Evolutionary conservation across 2,329 filamentous ascomycete species (phyloP), one percentile per base, ranked within the genome.

Genomic region (Chaetomiaceae sp.): DNA sequence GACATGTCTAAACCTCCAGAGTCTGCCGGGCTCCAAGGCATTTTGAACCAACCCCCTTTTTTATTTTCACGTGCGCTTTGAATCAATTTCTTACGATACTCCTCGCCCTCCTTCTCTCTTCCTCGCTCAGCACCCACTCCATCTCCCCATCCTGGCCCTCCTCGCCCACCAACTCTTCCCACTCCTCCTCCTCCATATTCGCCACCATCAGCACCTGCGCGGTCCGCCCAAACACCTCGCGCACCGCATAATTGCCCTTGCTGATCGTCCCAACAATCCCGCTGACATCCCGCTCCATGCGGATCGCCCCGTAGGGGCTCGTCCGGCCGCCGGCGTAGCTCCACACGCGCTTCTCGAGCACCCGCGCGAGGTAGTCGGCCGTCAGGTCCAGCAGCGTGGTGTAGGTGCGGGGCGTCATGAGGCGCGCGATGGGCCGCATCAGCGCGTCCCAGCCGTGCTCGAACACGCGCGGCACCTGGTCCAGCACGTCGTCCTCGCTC

Each of bases 121-220:
- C 89, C 37, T 78, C 77, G 54, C 78, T 85, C 58, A 91, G 63
- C 41, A 85, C 79, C 87, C 87, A 90, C 46, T 79, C 76, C 65
- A 94, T 82, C 10, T 81, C 86, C 45, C 81, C 84, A 11, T 84
- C 71, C 32, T 30, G 21, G 14, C 73, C 76, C 29, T 75, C 70
- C 36, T 77, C 71, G 6, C 69, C 65, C 34, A 71, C 67, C 34
- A 91, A 70, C 69, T 94, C 90, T 43, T 92, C 88, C 88, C 90
- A 96, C 70, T 96, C 92, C 53, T 96, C 91, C 30, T 94, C 89
- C 67, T 96, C 91, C 90, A 96, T 95, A 62, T 91, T 92, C 66
- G 92, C 84, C 14, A 96, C 82, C 75, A 95, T 82, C 53, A 87
- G 82, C 62, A 96, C 85, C 75, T 96, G 90, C 54, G 79, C 78